A percentile compares a stretch with the other conserved stretches of the same genome.
These are phyloP conservation scores for Fusarium musae DNA, from an alignment of 2,329 filamentous ascomycete species.

Conservation along the genomic window DNA sequence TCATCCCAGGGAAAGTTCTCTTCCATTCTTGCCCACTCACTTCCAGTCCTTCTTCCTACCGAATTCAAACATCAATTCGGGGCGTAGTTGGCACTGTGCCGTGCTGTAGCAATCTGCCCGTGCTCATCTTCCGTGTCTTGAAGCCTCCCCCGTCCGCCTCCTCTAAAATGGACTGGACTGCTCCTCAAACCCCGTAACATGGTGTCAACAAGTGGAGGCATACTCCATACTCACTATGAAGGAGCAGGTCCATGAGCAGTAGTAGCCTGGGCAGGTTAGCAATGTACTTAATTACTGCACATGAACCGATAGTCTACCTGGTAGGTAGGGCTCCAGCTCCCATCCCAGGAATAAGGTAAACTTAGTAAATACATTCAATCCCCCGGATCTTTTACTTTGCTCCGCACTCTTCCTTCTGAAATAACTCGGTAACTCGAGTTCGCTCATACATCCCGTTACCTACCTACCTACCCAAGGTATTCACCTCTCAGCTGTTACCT, in stretches of 20 bases:
- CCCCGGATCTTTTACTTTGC: constrained; percentile 25
- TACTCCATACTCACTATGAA: constrained; percentile 28
- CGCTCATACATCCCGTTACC: background rate
- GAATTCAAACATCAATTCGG: constrained; percentile 25
- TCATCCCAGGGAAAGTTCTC: background rate
- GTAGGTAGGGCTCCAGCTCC: constrained; percentile 16
- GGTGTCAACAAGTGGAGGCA: constrained; percentile 38
- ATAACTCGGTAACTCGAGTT: background rate
- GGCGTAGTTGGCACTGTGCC: constrained; percentile 28
- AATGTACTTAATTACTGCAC: background rate
- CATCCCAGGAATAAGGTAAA: constrained; percentile 11
- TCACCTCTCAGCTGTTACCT: background rate
- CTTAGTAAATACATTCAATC: constrained; percentile 29
- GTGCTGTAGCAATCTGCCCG: constrained; percentile 1
- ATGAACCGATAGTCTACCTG: background rate
- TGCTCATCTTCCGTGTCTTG: background rate
- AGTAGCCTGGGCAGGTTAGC: constrained; percentile 7
- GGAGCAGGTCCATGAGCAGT: background rate
- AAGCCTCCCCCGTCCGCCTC: background rate
- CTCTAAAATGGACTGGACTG: constrained; percentile 21
- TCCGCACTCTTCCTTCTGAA: constrained; percentile 17
- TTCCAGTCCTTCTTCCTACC: constrained; percentile 22
- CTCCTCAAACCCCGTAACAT: constrained; percentile 32
- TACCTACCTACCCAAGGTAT: background rate
- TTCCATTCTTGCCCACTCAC: background rate